phyloP scores from a whole-genome alignment of 331 rosid genomes.

The Arachis monticola region DNA sequence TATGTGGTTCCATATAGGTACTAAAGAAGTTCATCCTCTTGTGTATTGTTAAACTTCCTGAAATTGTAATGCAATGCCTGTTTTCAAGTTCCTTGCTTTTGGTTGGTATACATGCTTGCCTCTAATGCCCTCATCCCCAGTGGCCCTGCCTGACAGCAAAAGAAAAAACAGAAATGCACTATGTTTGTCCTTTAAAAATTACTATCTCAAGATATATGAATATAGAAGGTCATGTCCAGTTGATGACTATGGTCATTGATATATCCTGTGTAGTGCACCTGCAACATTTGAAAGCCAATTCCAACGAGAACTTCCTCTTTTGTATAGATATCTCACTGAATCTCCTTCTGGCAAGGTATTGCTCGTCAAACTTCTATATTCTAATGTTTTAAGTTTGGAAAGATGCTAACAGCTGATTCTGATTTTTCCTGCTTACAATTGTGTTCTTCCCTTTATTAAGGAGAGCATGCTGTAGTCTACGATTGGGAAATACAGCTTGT shows the following conservation, averaged over 20 bases:
- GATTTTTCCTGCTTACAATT: slow-evolving; percentile 7
- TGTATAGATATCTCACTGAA: slow-evolving; percentile 61
- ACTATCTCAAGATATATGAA: slow-evolving; percentile 10
- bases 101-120: slow-evolving; percentile 14
- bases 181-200: slow-evolving; percentile 2
- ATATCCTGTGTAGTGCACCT: slow-evolving; percentile 64
- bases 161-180: background rate
- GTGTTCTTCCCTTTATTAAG: slow-evolving; percentile 1
- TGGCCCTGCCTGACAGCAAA: background rate
- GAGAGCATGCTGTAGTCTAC: slow-evolving; percentile 1
- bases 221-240: background rate
- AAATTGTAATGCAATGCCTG: background rate
- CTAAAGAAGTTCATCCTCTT: slow-evolving; percentile 17
- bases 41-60: slow-evolving; percentile 21
- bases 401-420: slow-evolving; percentile 22
- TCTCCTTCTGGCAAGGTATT: slow-evolving; percentile 71
- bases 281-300: slow-evolving; percentile 82
- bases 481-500: slow-evolving; percentile 25
- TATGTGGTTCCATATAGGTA: slow-evolving; percentile 90
- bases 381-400: slow-evolving; percentile 19
- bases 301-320: slow-evolving; percentile 60
- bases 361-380: slow-evolving; percentile 4
- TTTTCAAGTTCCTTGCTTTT: slow-evolving; percentile 20
- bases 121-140: slow-evolving; percentile 11
- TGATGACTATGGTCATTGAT: slow-evolving; percentile 21